Evolutionary conservation across 176 grass and related monocot species (phyloP).

Genomic region (Saccharum officinarum): DNA sequence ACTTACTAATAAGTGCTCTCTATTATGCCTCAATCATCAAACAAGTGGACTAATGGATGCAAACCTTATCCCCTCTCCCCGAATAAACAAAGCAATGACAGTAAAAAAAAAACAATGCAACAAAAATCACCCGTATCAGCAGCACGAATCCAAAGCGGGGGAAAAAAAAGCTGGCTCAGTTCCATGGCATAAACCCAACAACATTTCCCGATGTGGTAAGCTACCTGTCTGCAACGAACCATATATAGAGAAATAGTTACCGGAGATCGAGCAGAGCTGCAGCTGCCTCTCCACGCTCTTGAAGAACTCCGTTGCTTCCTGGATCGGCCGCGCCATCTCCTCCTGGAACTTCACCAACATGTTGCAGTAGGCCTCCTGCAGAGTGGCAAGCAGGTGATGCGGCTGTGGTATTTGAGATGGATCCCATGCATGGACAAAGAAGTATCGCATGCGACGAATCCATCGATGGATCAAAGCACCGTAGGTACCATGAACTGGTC

Average conservation of each 20-base stretch:
- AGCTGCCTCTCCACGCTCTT: slow-evolving; percentile 65
- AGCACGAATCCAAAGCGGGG: slow-evolving; percentile 36
- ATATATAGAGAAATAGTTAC: background rate
- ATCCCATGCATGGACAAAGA: background rate
- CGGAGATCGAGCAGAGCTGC: slow-evolving; percentile 71
- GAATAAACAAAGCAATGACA: slow-evolving; percentile 22
- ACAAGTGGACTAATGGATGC: slow-evolving; percentile 15
- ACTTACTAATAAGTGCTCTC: background rate
- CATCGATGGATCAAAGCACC: background rate
- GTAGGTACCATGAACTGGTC: slow-evolving; percentile 83
- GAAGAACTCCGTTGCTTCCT: slow-evolving; percentile 77
- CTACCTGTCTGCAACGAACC: slow-evolving; percentile 18
- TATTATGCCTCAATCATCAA: slow-evolving; percentile 15
- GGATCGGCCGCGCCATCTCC: slow-evolving; percentile 71
- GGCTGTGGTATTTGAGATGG: background rate
- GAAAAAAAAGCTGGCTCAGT: background rate
- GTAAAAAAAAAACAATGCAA: slow-evolving; percentile 13
- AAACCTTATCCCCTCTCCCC: slow-evolving; percentile 8
- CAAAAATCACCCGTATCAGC: background rate
- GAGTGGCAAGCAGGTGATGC: background rate
- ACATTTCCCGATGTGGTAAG: slow-evolving; percentile 43
- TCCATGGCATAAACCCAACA: slow-evolving; percentile 22
- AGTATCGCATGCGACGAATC: slow-evolving; percentile 6
- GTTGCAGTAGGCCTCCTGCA: slow-evolving; percentile 76
- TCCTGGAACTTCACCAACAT: slow-evolving; percentile 75